Base-by-base conservation (phyloP, 352 stramenopile species). In the Globisporangium acanthophoron region DNA sequence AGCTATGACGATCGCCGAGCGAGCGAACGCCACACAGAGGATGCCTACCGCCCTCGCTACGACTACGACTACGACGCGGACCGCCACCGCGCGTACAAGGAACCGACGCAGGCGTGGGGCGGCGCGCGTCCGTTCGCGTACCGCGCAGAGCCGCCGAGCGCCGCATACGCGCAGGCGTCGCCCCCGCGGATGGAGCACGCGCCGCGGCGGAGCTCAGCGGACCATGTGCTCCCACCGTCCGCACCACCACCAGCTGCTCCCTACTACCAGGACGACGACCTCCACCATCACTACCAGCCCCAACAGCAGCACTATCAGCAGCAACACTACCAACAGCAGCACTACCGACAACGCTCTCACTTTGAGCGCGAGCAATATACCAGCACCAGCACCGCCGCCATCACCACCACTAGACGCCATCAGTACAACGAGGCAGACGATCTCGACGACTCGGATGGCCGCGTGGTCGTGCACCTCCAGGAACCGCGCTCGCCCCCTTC, bases 391-490 rank as follows among this genome's bases (percentile, higher is more conserved):
- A 13, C 33, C 33, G 12, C 12, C 11, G 13, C 37, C 12, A 41
- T 11, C 37, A 12, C 8, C 20, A n/a, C 20, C 21, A 6, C 8
- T 9, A 16, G n/a, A 29, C 21, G 3, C 44, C 9, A 31, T 43
- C n/a, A 37, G 3, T 11, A 49, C n/a, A 8, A 49, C 44, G 44
- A 48, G 18, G n/a, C 31, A 20, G n/a, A 49, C 44, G 44, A 49
- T n/a, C 44, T 49, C 44, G 44, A 49, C 44, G 44, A 49, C 44
- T 16, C 18, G 3, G 44, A 29, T n/a, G 44, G 44, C 2, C 44
- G 44, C 44, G 44, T 49, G n/a, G 44, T 49, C 44, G 44, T 49
- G n/a, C 44, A 49, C 20, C 44, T 49, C 20, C 44, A 31, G n/a
- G 44, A 49, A 20, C 44, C 44, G n/a, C 16, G 40, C 13, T 45